phyloP scores from a whole-genome alignment of 2,329 filamentous ascomycete genomes.

The Neonectria ditissima region DNA sequence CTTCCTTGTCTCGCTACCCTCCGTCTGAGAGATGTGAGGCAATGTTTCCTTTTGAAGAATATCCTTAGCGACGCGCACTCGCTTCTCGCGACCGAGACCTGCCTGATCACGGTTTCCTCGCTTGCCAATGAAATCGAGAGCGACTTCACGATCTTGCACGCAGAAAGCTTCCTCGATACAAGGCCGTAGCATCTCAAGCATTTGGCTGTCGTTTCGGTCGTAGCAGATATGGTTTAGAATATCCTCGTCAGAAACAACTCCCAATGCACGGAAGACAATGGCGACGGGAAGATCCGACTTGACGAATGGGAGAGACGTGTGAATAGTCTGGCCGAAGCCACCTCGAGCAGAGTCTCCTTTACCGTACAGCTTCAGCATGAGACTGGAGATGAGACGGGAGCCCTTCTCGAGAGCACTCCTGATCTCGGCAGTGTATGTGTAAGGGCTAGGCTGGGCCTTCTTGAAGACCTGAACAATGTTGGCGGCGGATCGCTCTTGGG shows the following conservation, averaged over 20 bases:
- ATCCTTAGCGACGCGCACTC: conserved; percentile 91
- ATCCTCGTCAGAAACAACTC: conserved; percentile 96
- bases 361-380: conserved; percentile 89
- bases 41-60: conserved; percentile 97
- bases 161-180: conserved; percentile 98
- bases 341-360: conserved; percentile 84
- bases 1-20: conserved; percentile 95
- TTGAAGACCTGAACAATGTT: conserved; percentile 99
- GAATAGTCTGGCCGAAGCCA: conserved; percentile 87
- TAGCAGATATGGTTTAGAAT: conserved; percentile 99
- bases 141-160: conserved; percentile 94
- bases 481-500: conserved; percentile 95
- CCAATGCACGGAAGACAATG: conserved; percentile 94
- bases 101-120: conserved; percentile 74
- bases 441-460: conserved; percentile 92
- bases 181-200: conserved; percentile 97
- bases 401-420: conserved; percentile 97
- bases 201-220: conserved; percentile 92
- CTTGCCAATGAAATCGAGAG: conserved; percentile 94
- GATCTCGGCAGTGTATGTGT: conserved; percentile 94
- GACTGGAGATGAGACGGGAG: conserved; percentile 91
- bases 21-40: conserved; percentile 94
- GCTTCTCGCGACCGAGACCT: conserved; percentile 83
- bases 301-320: conserved; percentile 92
- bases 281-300: conserved; percentile 94